These are phyloP conservation scores for Murraya koenigii DNA, from an alignment of 345 rosid species.

Conservation along the genomic window DNA sequence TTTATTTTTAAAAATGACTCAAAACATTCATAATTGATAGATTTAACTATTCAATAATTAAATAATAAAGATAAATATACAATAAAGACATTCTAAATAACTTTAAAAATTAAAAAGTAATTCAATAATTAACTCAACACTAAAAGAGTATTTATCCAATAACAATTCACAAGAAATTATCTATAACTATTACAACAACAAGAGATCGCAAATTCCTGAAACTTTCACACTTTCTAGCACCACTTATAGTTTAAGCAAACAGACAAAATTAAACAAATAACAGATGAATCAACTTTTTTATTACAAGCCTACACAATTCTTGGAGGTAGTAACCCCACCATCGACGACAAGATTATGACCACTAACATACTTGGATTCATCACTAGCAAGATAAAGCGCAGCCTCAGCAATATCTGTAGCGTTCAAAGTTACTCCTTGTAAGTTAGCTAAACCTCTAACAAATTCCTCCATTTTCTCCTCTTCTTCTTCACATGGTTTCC, in stretches of 20 bases:
- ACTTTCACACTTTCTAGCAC: not conserved
- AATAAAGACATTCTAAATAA: too few relatives aligned
- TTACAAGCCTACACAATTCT: constrained; percentile 78
- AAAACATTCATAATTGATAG: too few relatives aligned
- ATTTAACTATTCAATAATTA: too few relatives aligned
- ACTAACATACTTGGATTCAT: constrained; percentile 78
- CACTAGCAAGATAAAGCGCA: constrained; percentile 70
- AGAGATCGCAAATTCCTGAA: not conserved
- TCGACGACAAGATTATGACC: constrained; percentile 89
- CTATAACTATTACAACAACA: too few relatives aligned
- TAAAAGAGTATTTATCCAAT: too few relatives aligned
- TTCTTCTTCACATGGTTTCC: constrained; percentile 34
- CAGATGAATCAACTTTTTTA: constrained; percentile 12
- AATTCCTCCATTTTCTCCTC: constrained; percentile 71
- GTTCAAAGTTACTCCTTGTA: constrained; percentile 54
- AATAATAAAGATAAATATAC: too few relatives aligned
- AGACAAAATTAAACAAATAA: not conserved
- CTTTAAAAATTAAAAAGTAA: too few relatives aligned
- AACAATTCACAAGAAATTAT: too few relatives aligned
- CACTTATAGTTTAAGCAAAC: not conserved
- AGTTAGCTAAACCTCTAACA: constrained; percentile 54
- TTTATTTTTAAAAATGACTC: too few relatives aligned
- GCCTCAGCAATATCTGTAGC: constrained; percentile 78
- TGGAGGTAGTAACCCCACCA: constrained; percentile 69
- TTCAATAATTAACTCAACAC: too few relatives aligned